These are phyloP conservation scores for Antrodiella citrinella DNA, from an alignment of 768 basidiomycete species.

Conservation along the genomic window DNA sequence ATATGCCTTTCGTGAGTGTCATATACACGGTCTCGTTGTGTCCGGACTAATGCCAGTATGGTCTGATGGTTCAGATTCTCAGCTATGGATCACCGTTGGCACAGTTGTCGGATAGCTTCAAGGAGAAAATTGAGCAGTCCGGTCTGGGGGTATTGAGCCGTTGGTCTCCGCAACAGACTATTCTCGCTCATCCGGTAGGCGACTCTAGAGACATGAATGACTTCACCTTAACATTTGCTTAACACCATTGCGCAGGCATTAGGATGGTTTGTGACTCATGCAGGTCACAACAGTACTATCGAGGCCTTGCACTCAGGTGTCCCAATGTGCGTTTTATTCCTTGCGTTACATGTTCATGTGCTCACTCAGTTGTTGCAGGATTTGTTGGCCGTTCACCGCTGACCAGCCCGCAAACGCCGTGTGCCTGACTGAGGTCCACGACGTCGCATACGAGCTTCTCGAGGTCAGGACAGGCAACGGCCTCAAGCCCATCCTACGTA, in stretches of 20 bases:
- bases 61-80: constrained; percentile 11
- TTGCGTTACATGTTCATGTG: too few relatives aligned
- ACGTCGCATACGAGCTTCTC: constrained; percentile 21
- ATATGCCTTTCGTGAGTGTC: constrained; percentile 17
- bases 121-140: constrained; percentile 8
- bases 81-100: constrained; percentile 12
- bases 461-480: constrained; percentile 15
- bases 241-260: constrained; percentile 16
- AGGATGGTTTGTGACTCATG: constrained; percentile 21
- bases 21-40: not conserved
- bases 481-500: constrained; percentile 9
- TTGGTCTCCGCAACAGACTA: constrained; percentile 20
- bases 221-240: too few relatives aligned
- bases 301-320: constrained; percentile 16
- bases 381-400: constrained; percentile 19
- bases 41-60: not conserved
- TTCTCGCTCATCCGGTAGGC: constrained; percentile 18
- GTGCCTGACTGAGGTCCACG: constrained; percentile 14
- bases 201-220: too few relatives aligned
- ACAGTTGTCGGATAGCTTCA: constrained; percentile 12
- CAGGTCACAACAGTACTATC: constrained; percentile 17
- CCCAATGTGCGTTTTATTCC: constrained; percentile 9
- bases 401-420: constrained; percentile 19
- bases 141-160: constrained; percentile 15
- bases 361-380: constrained; percentile 10